Base-by-base conservation (phyloP, 345 rosid species). In the Microthlaspi erraticum region DNA sequence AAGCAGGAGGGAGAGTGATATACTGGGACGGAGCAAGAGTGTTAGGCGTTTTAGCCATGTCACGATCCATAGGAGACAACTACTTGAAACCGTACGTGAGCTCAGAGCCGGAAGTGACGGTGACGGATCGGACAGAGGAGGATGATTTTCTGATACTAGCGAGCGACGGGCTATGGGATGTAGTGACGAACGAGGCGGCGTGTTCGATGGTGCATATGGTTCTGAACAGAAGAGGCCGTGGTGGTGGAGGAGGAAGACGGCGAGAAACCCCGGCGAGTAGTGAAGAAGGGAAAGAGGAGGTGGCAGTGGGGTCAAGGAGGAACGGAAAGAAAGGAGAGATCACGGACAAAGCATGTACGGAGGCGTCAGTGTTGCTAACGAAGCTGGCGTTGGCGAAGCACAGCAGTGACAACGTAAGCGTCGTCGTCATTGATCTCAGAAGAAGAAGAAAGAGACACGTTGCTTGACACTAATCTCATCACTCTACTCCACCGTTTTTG, bases 131-230 rank as follows among this genome's bases (percentile, higher is more conserved):
- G 56, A 80, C 83, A 19, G 85, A 48, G 2, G 95, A 81, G 11
- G 98, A 93, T 44, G 96, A 93, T 43, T 93, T 89, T 51, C 48
- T 93, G 56, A 91, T 93, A 4, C 68, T 91, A 29, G 98, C 91
- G 6, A 89, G 89, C 17, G 98, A 89, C 26, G 97, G 98, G 0
- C 61, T 93, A 16, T 93, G 98, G 98, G 97, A 93, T 59, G 98
- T 89, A 26, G 97, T 93, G 37, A 80, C 98, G 0, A 93, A 87
- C 64, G 93, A 91, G 32, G 82, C 87, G 0, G 94, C 95, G 1
- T 91, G 97, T 60, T 80, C 86, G 39, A 85, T 91, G 64, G 93
- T 84, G 13, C 77, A 82, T 3, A 82, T 80, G 95, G 89, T 91
- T 70, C 34, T 94, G 1, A 63, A 26, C 20, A 66, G 73, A 55